A percentile compares a stretch with the other conserved stretches of the same genome.
Conservation (phyloP, 306 rosid species). For the Rosa multiflora region DNA sequence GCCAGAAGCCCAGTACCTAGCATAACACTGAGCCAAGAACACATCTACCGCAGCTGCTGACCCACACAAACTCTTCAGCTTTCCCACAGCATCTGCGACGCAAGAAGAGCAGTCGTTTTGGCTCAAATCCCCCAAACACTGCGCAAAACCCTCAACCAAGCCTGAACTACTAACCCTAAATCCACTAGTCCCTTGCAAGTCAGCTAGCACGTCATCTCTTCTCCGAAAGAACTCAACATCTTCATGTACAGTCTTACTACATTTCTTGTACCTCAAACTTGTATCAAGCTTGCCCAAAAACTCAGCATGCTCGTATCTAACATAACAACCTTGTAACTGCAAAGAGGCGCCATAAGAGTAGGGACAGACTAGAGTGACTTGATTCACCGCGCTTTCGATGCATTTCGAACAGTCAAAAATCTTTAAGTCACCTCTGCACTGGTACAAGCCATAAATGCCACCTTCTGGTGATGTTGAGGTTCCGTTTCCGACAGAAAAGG, state of each 20-base stretch:
- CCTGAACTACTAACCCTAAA: conserved; percentile 85
- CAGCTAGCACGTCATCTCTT: conserved; percentile 74
- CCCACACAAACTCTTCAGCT: conserved; percentile 77
- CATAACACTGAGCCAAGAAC: conserved; percentile 88
- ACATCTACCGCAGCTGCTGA: conserved; percentile 87
- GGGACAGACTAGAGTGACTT: conserved; percentile 68
- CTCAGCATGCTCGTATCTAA: conserved; percentile 67
- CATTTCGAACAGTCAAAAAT: conserved; percentile 66
- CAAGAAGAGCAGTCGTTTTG: conserved; percentile 74
- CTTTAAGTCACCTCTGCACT: conserved; percentile 76
- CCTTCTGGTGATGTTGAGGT: conserved; percentile 42
- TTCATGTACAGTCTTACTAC: conserved; percentile 45
- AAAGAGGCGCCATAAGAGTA: conserved; percentile 68
- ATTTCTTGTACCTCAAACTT: conserved; percentile 56
- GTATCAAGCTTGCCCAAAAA: conserved; percentile 74
- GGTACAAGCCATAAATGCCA: conserved; percentile 55
- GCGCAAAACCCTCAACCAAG: conserved; percentile 67
- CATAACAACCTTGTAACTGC: conserved; percentile 75
- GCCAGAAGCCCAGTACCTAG: conserved; percentile 90
- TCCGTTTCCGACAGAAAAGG: conserved; percentile 57
- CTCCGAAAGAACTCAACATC: conserved; percentile 74
- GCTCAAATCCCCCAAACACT: conserved; percentile 75
- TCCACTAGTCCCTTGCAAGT: conserved; percentile 50
- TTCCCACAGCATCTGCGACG: conserved; percentile 64
- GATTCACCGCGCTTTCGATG: conserved; percentile 45